Conservation (phyloP, 169 alveolate species). For the Theileria sp. region DNA sequence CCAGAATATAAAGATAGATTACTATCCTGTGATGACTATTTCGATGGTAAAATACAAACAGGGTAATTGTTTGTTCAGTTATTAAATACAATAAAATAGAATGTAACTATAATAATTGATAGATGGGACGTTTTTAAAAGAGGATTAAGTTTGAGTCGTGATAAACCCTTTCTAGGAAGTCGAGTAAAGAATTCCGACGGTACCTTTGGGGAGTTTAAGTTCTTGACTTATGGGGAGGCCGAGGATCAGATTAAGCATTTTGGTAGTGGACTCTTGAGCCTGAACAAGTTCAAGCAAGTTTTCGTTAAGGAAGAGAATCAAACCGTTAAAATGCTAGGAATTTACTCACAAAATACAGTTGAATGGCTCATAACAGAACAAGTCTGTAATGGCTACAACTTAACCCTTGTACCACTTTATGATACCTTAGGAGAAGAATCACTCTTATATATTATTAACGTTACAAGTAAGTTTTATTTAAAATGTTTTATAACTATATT, state of each 20-base stretch:
- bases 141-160: constrained; percentile 43
- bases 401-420: constrained; percentile 79
- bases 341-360: constrained; percentile 68
- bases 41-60: constrained; percentile 53
- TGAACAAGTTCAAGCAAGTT: constrained; percentile 27
- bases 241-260: constrained; percentile 41
- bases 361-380: constrained; percentile 83
- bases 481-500: too few relatives aligned
- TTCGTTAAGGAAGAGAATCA: constrained; percentile 32
- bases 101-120: not conserved
- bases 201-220: constrained; percentile 50
- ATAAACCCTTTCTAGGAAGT: constrained; percentile 57
- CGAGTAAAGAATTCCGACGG: constrained; percentile 47
- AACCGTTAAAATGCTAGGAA: constrained; percentile 65
- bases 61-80: constrained; percentile 25
- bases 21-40: constrained; percentile 47
- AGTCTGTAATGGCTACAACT: constrained; percentile 77
- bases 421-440: constrained; percentile 81
- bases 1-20: constrained; percentile 38
- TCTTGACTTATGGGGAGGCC: constrained; percentile 45
- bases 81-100: not conserved
- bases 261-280: constrained; percentile 51
- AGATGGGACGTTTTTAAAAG: constrained; percentile 67
- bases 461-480: constrained; percentile 41
- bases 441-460: constrained; percentile 66